Evolutionary conservation across 805 yeast species (phyloP), one percentile per base, ranked within the genome.

Genomic region (Barnettozyma botsteinii): DNA sequence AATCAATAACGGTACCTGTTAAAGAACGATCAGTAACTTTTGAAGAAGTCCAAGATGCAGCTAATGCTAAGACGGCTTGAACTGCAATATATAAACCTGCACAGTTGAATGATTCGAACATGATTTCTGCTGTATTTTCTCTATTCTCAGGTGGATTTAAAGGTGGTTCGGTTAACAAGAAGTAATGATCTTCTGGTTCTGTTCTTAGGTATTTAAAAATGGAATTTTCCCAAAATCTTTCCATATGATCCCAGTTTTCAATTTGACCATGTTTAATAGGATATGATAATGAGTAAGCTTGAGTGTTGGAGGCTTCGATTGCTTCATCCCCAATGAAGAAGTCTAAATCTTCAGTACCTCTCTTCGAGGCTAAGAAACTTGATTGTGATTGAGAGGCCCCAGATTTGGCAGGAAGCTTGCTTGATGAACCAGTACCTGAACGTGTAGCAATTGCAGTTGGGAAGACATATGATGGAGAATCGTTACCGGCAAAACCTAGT

Each of bases 181-280:
- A 93, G 60, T 86, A 88, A 59, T 93, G 99, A 65, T 93, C 99
- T 63, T 93, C 99, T 13, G 99, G 99, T 66, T 93, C 98, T 61
- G 98, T 87, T 62, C 96, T 79, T 53, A 93, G 74, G 61, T 93
- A 93, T 67, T 93, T 91, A 71, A 93, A 93, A 57, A 93, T 89
- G 34, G 96, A 86, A 56, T 85, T 85, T 59, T 93, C 98, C 98
- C 98, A 93, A 64, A 88, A 91, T 60, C 98, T 75, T 65, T 93
- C 98, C 98, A 93, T 93, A 60, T 93, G 97, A 67, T 93, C 98
- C 98, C 98, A 93, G 63, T 93, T 87, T 64, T 93, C 98, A 48
- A 93, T 84, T 69, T 93, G 98, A 20, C 98, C 98, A 59, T 93
- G 98, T 63, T 88, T 83, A 46, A 93, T 88, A 15, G 98, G 98